Percentiles rank a stretch among this genome's conserved stretches.
Conservation (phyloP, 75 land plant species). For the Isoetes taiwanensis region DNA sequence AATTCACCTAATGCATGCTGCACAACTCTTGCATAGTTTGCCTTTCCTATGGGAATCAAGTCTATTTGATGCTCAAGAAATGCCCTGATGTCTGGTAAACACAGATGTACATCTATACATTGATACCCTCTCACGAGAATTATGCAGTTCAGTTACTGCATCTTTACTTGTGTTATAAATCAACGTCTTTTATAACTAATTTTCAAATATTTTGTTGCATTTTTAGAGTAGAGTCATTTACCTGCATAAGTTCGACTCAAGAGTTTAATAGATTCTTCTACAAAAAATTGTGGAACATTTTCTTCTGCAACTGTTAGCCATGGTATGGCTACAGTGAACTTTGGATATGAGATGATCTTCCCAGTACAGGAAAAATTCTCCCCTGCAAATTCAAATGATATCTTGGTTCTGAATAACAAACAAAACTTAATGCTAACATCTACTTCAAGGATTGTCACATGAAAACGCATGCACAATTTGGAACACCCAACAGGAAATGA, state of each 20-base stretch:
- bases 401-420: slow-evolving; percentile 82
- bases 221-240: no score
- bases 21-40: slow-evolving; percentile 57
- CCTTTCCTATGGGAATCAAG: slow-evolving; percentile 82
- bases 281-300: slow-evolving; percentile 49
- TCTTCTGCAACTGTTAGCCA: slow-evolving; percentile 81
- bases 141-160: no score
- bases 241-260: slow-evolving; percentile 75
- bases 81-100: slow-evolving; percentile 88
- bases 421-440: no score
- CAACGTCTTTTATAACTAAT: no score
- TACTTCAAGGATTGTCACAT: no score
- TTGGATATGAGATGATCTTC: slow-evolving; percentile 40
- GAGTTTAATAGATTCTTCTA: slow-evolving; percentile 50
- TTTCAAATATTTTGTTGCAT: neutral
- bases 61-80: slow-evolving; percentile 96
- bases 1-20: slow-evolving; percentile 70
- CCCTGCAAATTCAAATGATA: slow-evolving; percentile 54
- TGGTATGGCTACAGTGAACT: slow-evolving; percentile 91
- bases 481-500: no score
- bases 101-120: slow-evolving; percentile 76
- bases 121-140: slow-evolving; percentile 85
- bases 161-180: no score
- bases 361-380: slow-evolving; percentile 66
- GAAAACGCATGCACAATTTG: no score